These are phyloP conservation scores for Diaporthe aspalathi DNA, from an alignment of 2,329 filamentous ascomycete species.

Conservation along the genomic window DNA sequence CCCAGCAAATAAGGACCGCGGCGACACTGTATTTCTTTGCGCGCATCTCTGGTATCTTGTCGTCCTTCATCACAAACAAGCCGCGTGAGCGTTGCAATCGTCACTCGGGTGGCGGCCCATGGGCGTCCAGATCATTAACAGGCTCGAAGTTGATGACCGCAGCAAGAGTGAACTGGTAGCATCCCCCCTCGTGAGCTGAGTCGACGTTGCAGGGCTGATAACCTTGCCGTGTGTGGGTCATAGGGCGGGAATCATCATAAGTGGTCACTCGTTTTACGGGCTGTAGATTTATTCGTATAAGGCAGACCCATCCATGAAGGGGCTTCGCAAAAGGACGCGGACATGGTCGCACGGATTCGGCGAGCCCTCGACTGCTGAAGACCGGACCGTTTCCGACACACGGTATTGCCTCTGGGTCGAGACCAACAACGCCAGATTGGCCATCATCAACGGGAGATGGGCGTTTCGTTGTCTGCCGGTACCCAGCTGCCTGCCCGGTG, in stretches of 20 bases:
- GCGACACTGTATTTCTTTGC: neutral
- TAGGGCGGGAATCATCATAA: neutral
- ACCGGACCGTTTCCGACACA: conserved; percentile 18
- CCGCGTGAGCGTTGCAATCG: neutral
- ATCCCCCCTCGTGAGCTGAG: neutral
- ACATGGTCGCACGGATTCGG: neutral
- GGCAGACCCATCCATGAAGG: neutral
- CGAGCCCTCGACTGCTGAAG: neutral
- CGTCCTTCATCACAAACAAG: neutral
- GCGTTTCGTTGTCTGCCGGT: neutral
- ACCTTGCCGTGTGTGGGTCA: neutral
- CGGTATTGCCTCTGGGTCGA: conserved; percentile 3
- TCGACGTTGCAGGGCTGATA: neutral
- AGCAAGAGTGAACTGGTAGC: neutral
- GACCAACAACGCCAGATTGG: conserved; percentile 5
- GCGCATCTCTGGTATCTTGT: no score
- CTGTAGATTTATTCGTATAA: neutral
- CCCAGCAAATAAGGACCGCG: neutral
- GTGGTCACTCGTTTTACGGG: neutral
- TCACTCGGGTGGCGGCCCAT: conserved; percentile 4
- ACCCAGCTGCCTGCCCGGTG: neutral
- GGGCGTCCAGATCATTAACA: neutral
- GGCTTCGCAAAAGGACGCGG: neutral
- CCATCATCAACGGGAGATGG: neutral
- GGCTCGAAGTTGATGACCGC: neutral